Conservation (phyloP, 73 alveolate genomes). For the Tetrahymena thermophila region DNA sequence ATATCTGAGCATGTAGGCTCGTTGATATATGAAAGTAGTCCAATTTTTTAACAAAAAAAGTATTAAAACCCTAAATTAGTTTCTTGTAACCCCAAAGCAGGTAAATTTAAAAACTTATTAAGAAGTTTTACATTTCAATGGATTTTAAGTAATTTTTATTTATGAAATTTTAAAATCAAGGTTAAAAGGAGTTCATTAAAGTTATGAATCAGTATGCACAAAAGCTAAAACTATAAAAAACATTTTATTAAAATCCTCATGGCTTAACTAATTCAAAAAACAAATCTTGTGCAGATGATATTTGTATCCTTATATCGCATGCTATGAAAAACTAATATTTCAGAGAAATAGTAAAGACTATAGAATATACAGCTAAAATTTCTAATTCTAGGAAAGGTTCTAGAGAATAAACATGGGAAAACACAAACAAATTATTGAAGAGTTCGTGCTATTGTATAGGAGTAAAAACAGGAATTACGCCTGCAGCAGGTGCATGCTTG, state of each 20-base stretch:
- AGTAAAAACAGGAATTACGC: conserved; percentile 79
- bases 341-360: conserved; percentile 10
- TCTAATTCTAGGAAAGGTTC: neutral
- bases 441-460: conserved; percentile 68
- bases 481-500: conserved; percentile 84
- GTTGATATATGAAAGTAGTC: neutral
- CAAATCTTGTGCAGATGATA: conserved; percentile 51
- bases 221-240: conserved; percentile 3
- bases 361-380: neutral
- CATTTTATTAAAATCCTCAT: conserved; percentile 56
- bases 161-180: neutral
- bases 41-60: neutral
- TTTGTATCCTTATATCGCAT: conserved; percentile 16
- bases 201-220: conserved; percentile 29
- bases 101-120: neutral
- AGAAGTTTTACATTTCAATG: neutral
- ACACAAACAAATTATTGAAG: conserved; percentile 66
- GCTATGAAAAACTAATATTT: conserved; percentile 32
- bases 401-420: conserved; percentile 57
- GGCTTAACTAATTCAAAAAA: conserved; percentile 31
- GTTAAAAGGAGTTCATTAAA: neutral
- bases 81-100: neutral
- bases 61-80: neutral
- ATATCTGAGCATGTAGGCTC: conserved; percentile 31
- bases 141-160: neutral